These are phyloP conservation scores for Pyricularia sp. DNA, from an alignment of 2,329 filamentous ascomycete genomes.

Conservation along the genomic window DNA sequence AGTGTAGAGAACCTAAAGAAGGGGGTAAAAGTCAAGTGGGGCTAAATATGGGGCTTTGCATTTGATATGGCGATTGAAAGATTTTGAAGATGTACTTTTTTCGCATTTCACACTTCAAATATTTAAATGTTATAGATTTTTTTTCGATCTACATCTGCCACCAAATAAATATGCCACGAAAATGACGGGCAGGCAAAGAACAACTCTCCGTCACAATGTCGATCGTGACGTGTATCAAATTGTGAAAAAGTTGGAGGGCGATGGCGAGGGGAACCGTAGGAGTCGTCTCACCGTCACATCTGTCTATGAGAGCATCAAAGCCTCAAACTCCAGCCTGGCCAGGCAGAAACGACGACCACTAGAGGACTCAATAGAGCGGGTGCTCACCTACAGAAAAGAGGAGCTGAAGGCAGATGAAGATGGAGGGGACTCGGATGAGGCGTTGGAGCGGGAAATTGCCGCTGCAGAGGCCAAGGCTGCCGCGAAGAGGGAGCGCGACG, in stretches of 20 bases:
- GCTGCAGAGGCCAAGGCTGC: conserved; percentile 13
- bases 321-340: conserved; percentile 79
- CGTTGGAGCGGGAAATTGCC: conserved; percentile 20
- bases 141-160: no score
- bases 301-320: conserved; percentile 72
- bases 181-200: conserved; percentile 4
- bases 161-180: not conserved
- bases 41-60: not conserved
- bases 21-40: not conserved
- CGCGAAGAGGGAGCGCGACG: conserved; percentile 10
- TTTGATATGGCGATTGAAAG: not conserved
- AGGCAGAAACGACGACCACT: conserved; percentile 72
- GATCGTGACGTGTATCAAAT: conserved; percentile 72
- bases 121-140: not conserved
- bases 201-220: conserved; percentile 38
- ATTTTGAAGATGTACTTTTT: not conserved
- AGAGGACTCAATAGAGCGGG: conserved; percentile 78
- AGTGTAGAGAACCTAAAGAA: not conserved
- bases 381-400: conserved; percentile 64
- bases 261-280: conserved; percentile 34
- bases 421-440: conserved; percentile 38
- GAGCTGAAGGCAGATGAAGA: conserved; percentile 47
- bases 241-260: conserved; percentile 60
- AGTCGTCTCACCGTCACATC: conserved; percentile 42
- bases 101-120: not conserved